Base-by-base conservation (phyloP, 306 rosid species). In the Bauhinia variegata region DNA sequence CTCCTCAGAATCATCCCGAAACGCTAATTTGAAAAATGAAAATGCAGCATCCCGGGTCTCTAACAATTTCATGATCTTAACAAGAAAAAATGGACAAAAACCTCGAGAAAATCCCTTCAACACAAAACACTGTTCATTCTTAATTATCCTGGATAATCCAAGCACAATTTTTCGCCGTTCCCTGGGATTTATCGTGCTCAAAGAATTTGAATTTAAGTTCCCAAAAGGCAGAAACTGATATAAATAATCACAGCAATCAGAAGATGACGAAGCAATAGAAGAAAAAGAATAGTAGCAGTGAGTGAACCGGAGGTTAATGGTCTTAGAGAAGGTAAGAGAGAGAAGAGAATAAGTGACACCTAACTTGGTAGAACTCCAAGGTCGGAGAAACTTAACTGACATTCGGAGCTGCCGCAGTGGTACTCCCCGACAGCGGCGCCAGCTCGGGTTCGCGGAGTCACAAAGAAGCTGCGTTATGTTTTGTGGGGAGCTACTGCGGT, bases 1-100 rank as follows among this genome's bases (percentile, higher is more conserved):
- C 38, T 43, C 75, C 10, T 79, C 83, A 15, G 73, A 82, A 16
- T 70, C 83, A 50, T 83, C 81, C 47, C 75, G 67, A 55, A 85
- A 79, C 0, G 85, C 87, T 11, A 85, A 30, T 36, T 87, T 87
- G 55, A 90, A 90, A 82, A 90, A 90, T 19, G 91, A 87, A 67
- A 79, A 82, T 11, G 89, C 91, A 17, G 84, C 70, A 57, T 80
- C 83, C 28, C 86, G 73, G 17, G 67, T 49, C 4, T 43, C 76
- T 0, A 83, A 68, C 12, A 85, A 53, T 49, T 78, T 76, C 78
- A 87, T 75, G 11, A 80, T 64, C 60, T 78, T 70, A 0, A 76
- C 95, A 1, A 90, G 80, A 13, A 78, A 63, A 63, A 71, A 69
- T 0, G 92, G 96, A 49, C 84, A 83, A 59, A 87, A 87, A 0